Conservation (phyloP, 805 yeast genomes). For the Tetrapisispora pingtungensis region DNA sequence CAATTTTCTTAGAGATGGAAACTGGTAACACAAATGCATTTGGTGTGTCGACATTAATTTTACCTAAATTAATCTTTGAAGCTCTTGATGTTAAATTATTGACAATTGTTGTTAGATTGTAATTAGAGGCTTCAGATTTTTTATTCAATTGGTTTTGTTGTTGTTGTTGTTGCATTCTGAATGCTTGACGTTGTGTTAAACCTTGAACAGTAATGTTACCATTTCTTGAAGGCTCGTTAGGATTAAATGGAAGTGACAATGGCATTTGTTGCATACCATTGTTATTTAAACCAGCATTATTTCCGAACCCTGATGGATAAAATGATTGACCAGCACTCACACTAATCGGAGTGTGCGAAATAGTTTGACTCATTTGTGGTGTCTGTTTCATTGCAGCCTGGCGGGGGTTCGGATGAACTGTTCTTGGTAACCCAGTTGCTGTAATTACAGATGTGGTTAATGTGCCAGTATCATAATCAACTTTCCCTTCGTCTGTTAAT, state of each 20-base stretch:
- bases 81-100: conserved; percentile 22
- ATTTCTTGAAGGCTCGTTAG: neutral
- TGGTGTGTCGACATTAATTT: conserved; percentile 22
- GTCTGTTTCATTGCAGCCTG: conserved; percentile 14
- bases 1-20: conserved; percentile 29
- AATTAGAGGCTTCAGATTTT: conserved; percentile 14
- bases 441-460: conserved; percentile 4
- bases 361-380: neutral
- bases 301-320: conserved; percentile 1
- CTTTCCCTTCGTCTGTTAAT: conserved; percentile 28
- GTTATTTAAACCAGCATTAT: neutral
- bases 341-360: neutral
- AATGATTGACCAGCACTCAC: conserved; percentile 3
- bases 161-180: conserved; percentile 14
- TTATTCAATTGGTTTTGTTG: conserved; percentile 16
- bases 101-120: conserved; percentile 18
- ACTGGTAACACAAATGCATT: conserved; percentile 24
- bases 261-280: neutral
- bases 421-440: conserved; percentile 18
- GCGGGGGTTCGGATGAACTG: conserved; percentile 15
- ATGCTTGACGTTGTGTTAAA: conserved; percentile 18
- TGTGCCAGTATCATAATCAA: conserved; percentile 27
- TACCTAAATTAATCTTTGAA: conserved; percentile 15
- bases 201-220: conserved; percentile 14
- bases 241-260: neutral